Evolutionary conservation across 371 early-diverging fungal genomes (phyloP).

Genomic region (Cladochytrium tenue): DNA sequence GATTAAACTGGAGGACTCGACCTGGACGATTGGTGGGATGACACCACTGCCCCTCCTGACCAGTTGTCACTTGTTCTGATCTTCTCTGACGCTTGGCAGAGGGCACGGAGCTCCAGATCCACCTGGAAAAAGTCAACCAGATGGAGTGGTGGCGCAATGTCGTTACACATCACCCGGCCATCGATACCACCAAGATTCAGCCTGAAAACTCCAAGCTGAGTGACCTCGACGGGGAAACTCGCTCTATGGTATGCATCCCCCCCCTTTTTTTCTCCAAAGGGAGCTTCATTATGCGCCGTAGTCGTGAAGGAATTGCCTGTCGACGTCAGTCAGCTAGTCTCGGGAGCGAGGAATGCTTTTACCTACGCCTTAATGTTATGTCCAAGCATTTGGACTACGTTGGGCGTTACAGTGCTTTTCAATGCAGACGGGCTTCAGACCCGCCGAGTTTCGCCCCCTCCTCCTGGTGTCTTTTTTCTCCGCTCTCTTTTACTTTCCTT

Average conservation of each 20-base stretch:
- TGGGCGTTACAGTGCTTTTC: no score
- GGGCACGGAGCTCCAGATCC: slow-evolving; percentile 71
- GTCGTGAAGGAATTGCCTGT: no score
- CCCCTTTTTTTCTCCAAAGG: background rate
- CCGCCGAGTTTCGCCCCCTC: no score
- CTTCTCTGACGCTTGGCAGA: slow-evolving; percentile 48
- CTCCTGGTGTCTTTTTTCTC: no score
- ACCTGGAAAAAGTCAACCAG: slow-evolving; percentile 81
- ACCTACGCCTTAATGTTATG: no score
- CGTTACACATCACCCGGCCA: slow-evolving; percentile 74
- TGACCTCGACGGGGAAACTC: slow-evolving; percentile 89
- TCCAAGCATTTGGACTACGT: no score
- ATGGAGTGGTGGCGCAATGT: slow-evolving; percentile 93
- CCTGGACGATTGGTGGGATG: slow-evolving; percentile 77
- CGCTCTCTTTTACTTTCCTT: no score
- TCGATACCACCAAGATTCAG: slow-evolving; percentile 79
- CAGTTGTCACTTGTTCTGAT: background rate
- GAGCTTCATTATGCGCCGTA: background rate
- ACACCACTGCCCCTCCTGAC: background rate
- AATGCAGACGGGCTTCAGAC: no score
- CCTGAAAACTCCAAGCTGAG: slow-evolving; percentile 87
- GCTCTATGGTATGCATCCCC: slow-evolving; percentile 71
- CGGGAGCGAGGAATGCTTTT: no score
- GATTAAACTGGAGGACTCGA: slow-evolving; percentile 78
- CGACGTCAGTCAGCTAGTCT: no score